Conservation (phyloP, 768 basidiomycete genomes). For the Russula brevipes region DNA sequence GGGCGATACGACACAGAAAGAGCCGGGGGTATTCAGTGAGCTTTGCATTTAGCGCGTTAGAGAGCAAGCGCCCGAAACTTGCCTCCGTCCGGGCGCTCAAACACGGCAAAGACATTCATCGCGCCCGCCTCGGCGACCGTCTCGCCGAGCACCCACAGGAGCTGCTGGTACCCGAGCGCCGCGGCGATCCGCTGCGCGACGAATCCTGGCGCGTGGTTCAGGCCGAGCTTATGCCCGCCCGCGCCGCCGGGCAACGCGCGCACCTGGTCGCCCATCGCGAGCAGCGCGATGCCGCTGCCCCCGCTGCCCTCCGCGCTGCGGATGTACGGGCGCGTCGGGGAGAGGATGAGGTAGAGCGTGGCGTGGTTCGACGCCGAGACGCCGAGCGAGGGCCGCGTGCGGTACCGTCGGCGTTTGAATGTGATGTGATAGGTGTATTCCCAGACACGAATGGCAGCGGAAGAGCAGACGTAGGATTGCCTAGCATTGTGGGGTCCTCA, state of each 20-base stretch:
- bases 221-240: slow-evolving; percentile 45
- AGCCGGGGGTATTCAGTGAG: slow-evolving; percentile 23
- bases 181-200: slow-evolving; percentile 44
- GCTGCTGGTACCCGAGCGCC: slow-evolving; percentile 44
- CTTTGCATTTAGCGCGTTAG: too few species aligned
- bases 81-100: slow-evolving; percentile 40
- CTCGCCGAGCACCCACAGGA: slow-evolving; percentile 46
- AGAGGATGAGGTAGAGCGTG: slow-evolving; percentile 78
- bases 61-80: neutral
- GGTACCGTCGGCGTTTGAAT: too few species aligned
- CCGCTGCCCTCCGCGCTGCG: slow-evolving; percentile 2
- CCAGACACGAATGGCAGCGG: too few species aligned
- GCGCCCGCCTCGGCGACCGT: slow-evolving; percentile 36
- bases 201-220: slow-evolving; percentile 34
- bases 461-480: too few species aligned
- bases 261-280: slow-evolving; percentile 42
- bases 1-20: too few species aligned
- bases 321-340: slow-evolving; percentile 55
- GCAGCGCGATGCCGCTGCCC: slow-evolving; percentile 33
- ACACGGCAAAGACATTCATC: slow-evolving; percentile 49
- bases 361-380: slow-evolving; percentile 76
- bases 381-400: slow-evolving; percentile 45
- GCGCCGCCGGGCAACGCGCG: slow-evolving; percentile 50
- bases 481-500: too few species aligned
- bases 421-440: too few species aligned